A percentile compares a stretch with the other conserved stretches of the same genome.
phyloP scores from a whole-genome alignment of 2,329 filamentous ascomycete genomes.

The Capronia americana region DNA sequence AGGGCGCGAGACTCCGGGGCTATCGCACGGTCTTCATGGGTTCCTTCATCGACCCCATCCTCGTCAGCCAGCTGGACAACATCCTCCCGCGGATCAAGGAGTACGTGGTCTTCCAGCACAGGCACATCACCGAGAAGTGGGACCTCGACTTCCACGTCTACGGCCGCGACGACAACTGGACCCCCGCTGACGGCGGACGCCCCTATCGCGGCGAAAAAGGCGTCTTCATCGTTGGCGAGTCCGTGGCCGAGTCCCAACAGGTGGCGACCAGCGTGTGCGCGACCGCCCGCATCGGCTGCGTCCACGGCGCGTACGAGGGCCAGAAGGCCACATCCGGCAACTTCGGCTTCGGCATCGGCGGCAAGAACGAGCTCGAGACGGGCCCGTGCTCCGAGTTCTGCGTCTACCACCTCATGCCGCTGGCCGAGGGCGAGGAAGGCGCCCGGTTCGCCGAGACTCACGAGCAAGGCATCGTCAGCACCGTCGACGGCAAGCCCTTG shows the following conservation, averaged over 20 bases:
- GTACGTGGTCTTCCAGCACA: constrained; percentile 36
- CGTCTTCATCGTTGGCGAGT: constrained; percentile 57
- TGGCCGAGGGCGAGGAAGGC: constrained; percentile 40
- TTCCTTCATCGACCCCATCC: constrained; percentile 54
- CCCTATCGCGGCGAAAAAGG: constrained; percentile 44
- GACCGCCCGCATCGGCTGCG: constrained; percentile 50
- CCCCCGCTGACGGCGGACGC: constrained; percentile 4
- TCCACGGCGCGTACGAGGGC: constrained; percentile 57
- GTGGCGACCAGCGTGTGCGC: constrained; percentile 53
- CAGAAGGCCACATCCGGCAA: constrained; percentile 61
- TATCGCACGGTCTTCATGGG: constrained; percentile 57
- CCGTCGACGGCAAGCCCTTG: constrained; percentile 12
- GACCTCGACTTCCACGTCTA: constrained; percentile 56
- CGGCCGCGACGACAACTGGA: constrained; percentile 49
- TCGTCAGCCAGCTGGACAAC: constrained; percentile 51
- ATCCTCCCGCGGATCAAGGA: constrained; percentile 46
- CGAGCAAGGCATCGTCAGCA: constrained; percentile 3
- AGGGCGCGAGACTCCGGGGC: constrained; percentile 53
- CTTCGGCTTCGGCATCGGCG: constrained; percentile 47
- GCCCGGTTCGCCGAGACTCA: background rate
- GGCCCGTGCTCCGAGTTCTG: constrained; percentile 53
- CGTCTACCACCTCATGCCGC: constrained; percentile 58
- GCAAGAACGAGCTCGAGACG: constrained; percentile 48
- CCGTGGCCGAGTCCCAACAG: constrained; percentile 53
- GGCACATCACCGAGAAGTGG: constrained; percentile 42